Evolutionary conservation across 768 basidiomycete species (phyloP).

Genomic region (Suillus spraguei): DNA sequence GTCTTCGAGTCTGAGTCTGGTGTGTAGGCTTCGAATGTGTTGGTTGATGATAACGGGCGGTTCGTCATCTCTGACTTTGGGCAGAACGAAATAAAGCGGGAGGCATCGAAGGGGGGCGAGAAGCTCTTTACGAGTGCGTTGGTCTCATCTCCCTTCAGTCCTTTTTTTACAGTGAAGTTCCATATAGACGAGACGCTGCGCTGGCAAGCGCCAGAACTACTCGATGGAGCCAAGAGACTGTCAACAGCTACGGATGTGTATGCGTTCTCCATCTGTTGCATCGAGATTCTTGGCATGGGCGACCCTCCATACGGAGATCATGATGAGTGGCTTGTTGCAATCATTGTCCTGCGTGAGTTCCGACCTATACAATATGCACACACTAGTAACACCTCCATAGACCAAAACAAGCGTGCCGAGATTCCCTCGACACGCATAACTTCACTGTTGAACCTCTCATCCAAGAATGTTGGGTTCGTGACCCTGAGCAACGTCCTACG

Average conservation of each 20-base stretch:
- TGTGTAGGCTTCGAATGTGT: constrained; percentile 69
- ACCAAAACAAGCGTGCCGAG: constrained; percentile 51
- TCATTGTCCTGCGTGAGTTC: constrained; percentile 51
- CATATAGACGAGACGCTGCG: constrained; percentile 60
- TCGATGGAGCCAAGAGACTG: constrained; percentile 47
- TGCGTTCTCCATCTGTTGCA: constrained; percentile 65
- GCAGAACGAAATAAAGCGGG: constrained; percentile 77
- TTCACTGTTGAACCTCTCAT: constrained; percentile 45
- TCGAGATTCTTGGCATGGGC: constrained; percentile 66
- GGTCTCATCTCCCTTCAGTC: neutral
- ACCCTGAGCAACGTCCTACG: constrained; percentile 51
- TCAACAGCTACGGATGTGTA: constrained; percentile 68
- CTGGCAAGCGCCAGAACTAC: constrained; percentile 74
- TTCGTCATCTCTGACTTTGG: constrained; percentile 86
- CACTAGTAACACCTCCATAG: constrained; percentile 34
- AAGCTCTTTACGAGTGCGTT: constrained; percentile 48
- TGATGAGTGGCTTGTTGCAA: constrained; percentile 53
- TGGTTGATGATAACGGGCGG: constrained; percentile 65
- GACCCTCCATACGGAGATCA: constrained; percentile 57
- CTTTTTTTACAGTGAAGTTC: neutral
- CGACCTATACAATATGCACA: constrained; percentile 9
- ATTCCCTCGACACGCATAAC: constrained; percentile 43
- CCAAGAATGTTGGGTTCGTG: constrained; percentile 55
- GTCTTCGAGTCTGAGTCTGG: neutral
- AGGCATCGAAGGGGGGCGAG: constrained; percentile 64